Conservation (phyloP, 192 early-diverging fungal species). For the Piromyces sp. region DNA sequence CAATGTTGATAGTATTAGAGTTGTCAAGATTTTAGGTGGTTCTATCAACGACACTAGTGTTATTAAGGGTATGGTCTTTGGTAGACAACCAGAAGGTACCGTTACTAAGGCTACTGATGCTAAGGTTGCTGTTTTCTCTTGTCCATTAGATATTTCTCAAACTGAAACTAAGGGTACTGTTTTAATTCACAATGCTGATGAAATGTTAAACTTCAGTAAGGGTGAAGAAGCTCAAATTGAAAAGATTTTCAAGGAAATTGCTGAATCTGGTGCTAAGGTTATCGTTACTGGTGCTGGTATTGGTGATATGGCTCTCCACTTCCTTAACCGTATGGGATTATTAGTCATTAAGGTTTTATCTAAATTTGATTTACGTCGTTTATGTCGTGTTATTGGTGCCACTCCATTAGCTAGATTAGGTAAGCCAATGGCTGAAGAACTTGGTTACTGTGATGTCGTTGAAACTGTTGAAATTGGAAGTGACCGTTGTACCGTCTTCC, state of each 20-base stretch:
- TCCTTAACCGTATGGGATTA: constrained; percentile 78
- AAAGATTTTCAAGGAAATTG: constrained; percentile 65
- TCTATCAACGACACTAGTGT: constrained; percentile 74
- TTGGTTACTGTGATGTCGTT: constrained; percentile 94
- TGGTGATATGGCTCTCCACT: constrained; percentile 90
- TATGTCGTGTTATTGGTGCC: constrained; percentile 84
- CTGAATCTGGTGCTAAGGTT: constrained; percentile 78
- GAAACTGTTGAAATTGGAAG: constrained; percentile 92
- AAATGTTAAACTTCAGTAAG: constrained; percentile 92
- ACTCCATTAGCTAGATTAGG: constrained; percentile 78
- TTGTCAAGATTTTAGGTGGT: constrained; percentile 94
- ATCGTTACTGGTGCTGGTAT: constrained; percentile 74
- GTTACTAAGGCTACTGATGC: constrained; percentile 55
- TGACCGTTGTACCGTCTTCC: constrained; percentile 93
- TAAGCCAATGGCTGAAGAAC: constrained; percentile 80
- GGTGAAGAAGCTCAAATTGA: constrained; percentile 89
- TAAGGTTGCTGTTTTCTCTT: constrained; percentile 87
- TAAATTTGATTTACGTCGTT: constrained; percentile 90
- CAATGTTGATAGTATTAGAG: constrained; percentile 86
- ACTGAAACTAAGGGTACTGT: constrained; percentile 99
- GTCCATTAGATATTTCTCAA: constrained; percentile 76
- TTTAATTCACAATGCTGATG: constrained; percentile 82
- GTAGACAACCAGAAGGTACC: constrained; percentile 70
- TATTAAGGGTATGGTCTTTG: constrained; percentile 93
- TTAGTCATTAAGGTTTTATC: constrained; percentile 76